A percentile compares a stretch with the other conserved stretches of the same genome.
These are phyloP conservation scores for Suhomyces atakaporum DNA, from an alignment of 1,139 yeast species.

Conservation along the genomic window DNA sequence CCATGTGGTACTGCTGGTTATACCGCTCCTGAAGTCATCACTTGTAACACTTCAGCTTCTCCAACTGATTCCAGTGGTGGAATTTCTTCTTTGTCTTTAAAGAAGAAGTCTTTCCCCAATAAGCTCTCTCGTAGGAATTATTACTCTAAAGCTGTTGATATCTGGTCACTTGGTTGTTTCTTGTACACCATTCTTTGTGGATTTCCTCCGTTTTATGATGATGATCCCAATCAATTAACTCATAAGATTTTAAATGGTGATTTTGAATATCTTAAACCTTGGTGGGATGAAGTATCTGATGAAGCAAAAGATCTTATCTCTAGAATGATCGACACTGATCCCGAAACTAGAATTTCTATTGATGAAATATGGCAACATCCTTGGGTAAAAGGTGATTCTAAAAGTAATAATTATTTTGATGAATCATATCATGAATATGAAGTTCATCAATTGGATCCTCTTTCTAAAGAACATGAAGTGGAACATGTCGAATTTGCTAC, in stretches of 20 bases:
- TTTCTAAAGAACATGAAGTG: constrained; percentile 7
- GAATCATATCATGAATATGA: constrained; percentile 11
- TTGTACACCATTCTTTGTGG: constrained; percentile 89
- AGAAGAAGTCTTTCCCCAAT: constrained; percentile 19
- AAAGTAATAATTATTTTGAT: constrained; percentile 12
- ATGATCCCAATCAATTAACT: constrained; percentile 76
- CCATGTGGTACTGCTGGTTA: constrained; percentile 92
- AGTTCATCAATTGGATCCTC: constrained; percentile 5
- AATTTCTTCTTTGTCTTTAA: constrained; percentile 5
- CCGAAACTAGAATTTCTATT: constrained; percentile 64
- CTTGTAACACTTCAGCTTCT: constrained; percentile 29
- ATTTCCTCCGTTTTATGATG: constrained; percentile 95
- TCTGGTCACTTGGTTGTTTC: constrained; percentile 97
- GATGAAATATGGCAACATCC: constrained; percentile 61
- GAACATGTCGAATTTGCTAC: constrained; percentile 15
- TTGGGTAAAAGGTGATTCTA: constrained; percentile 30
- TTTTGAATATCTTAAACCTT: constrained; percentile 79
- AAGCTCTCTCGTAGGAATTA: constrained; percentile 59
- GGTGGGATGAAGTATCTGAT: constrained; percentile 93
- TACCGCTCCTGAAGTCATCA: constrained; percentile 92
- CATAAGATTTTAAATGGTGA: constrained; percentile 83
- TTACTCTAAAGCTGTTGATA: constrained; percentile 88
- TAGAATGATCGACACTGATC: constrained; percentile 58
- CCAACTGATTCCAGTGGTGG: constrained; percentile 4
- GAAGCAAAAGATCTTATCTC: constrained; percentile 70